phyloP scores from a whole-genome alignment of 441 rosid species.

The Erodium chrysanthum region DNA sequence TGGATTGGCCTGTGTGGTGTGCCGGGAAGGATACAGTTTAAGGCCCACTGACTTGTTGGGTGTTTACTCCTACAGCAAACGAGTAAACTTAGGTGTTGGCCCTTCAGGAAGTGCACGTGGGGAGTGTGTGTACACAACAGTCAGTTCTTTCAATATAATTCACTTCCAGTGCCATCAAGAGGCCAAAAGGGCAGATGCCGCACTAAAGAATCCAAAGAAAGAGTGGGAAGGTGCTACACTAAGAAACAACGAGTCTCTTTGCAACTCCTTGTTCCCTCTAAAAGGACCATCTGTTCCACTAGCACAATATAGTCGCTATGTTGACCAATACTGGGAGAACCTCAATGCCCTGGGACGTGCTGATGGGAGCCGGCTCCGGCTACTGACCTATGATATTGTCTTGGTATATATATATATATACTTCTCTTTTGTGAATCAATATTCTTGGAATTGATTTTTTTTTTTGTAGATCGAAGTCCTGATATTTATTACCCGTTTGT shows the following conservation, averaged over 20 bases:
- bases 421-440: background rate
- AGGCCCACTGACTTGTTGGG: conserved; percentile 95
- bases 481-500: background rate
- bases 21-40: conserved; percentile 97
- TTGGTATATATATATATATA: conserved; percentile 46
- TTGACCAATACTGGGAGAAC: conserved; percentile 97
- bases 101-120: conserved; percentile 95
- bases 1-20: conserved; percentile 99
- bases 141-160: conserved; percentile 89
- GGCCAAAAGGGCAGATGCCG: conserved; percentile 98
- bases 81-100: conserved; percentile 91
- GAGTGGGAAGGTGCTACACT: conserved; percentile 99
- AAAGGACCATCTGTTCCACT: conserved; percentile 84
- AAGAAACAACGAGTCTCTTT: conserved; percentile 93
- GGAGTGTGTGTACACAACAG: conserved; percentile 97
- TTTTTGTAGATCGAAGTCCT: background rate
- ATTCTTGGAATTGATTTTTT: background rate
- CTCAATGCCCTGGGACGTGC: conserved; percentile 95
- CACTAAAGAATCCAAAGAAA: conserved; percentile 93
- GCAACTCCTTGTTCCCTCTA: conserved; percentile 95
- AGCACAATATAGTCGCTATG: conserved; percentile 73
- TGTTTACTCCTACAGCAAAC: conserved; percentile 84
- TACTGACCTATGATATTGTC: conserved; percentile 90
- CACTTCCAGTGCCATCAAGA: conserved; percentile 99
- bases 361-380: conserved; percentile 93